Evolutionary conservation across 2,329 filamentous ascomycete species (phyloP).

Genomic region (Colletotrichum liaoningense): DNA sequence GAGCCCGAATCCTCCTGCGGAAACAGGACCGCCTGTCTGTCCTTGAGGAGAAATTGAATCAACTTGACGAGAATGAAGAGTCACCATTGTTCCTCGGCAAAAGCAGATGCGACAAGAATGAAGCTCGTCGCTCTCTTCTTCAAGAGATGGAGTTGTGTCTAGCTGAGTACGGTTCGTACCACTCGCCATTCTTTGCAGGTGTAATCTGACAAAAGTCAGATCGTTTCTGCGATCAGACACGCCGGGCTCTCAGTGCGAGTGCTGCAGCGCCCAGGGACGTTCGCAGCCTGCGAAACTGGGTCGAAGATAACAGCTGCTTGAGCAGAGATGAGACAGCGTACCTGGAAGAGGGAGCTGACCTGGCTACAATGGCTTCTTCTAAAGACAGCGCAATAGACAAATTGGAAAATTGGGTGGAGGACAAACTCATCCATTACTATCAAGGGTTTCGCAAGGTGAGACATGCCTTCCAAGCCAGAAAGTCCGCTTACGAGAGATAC

Average conservation of each 20-base stretch:
- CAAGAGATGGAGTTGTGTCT: neutral
- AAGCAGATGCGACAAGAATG: slow-evolving; percentile 38
- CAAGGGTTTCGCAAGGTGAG: slow-evolving; percentile 15
- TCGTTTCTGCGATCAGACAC: neutral
- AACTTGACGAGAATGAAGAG: slow-evolving; percentile 42
- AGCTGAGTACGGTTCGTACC: neutral
- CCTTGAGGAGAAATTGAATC: slow-evolving; percentile 43
- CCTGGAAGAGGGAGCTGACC: slow-evolving; percentile 4
- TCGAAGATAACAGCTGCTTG: slow-evolving; percentile 16
- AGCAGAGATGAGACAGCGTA: slow-evolving; percentile 18
- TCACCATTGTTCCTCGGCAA: neutral
- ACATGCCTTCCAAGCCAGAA: neutral
- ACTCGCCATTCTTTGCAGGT: neutral
- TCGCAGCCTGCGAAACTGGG: slow-evolving; percentile 19
- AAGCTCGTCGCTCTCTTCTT: neutral
- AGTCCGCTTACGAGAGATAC: neutral
- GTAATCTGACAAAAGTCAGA: neutral
- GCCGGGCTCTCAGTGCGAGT: neutral
- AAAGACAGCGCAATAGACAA: slow-evolving; percentile 11
- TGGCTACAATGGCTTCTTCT: slow-evolving; percentile 7
- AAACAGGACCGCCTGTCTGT: slow-evolving; percentile 45
- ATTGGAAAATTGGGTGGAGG: slow-evolving; percentile 22
- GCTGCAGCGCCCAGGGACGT: neutral
- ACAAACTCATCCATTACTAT: slow-evolving; percentile 5
- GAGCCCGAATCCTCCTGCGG: slow-evolving; percentile 43